Base-by-base conservation (phyloP, 805 yeast species). In the Nakazawaea peltata region DNA sequence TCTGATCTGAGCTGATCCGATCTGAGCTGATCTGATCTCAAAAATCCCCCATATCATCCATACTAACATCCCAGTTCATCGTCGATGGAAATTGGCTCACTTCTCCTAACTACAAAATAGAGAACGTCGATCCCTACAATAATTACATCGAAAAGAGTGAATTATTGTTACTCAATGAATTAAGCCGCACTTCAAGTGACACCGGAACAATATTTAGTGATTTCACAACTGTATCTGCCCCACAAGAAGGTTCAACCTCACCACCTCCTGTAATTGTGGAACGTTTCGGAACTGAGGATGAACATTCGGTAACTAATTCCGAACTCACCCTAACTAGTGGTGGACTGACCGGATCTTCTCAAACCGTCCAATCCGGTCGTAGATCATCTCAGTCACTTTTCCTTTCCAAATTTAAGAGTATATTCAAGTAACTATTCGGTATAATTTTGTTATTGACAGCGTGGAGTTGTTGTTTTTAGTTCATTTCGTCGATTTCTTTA, bases 51-150 rank as follows among this genome's bases (percentile, higher is more conserved):
- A n/a, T n/a, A n/a, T n/a, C n/a, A n/a, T n/a, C n/a, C n/a, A n/a
- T n/a, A n/a, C n/a, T n/a, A n/a, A n/a, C n/a, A n/a, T n/a, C n/a
- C 19, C 57, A 69, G 59, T 80, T 71, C 50, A 71, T 81, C 38
- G 87, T 80, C 29, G 87, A 80, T 51, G 85, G 79, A 30, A 69
- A 68, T 30, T 81, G 87, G 87, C 50, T 54, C 13, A 54, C 59
- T 15, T 65, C 65, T 36, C 16, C 41, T 9, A 27, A 25, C 11
- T 37, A 37, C 26, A 37, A 37, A 15, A 19, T 32, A 3, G 41
- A 33, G 19, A 25, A 28, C 15, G 33, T 34, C n/a, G 24, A 29
- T 26, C 36, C 36, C n/a, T 18, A 33, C 22, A 37, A 33, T 19
- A 33, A 37, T 15, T 33, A 22, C 26, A 29, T 33, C 18, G 8